phyloP scores from a whole-genome alignment of 805 yeast species.

The Candida hungchunana region DNA sequence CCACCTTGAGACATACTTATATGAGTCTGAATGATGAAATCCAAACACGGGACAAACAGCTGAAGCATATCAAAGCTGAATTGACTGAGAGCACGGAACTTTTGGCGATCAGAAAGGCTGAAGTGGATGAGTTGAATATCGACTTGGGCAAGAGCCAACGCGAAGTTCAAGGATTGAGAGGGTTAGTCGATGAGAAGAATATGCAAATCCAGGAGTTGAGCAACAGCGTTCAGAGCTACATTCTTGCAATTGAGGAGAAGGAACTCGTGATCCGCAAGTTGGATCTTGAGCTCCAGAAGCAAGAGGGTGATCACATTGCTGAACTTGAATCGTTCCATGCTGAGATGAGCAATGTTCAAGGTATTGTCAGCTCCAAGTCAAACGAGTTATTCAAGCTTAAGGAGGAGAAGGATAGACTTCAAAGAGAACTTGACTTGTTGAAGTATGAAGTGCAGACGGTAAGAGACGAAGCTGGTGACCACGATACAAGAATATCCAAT shows the following conservation, averaged over 20 bases:
- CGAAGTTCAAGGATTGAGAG: conserved; percentile 5
- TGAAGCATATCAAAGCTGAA: background rate
- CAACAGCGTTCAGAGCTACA: conserved; percentile 10
- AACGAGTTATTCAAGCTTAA: conserved; percentile 26
- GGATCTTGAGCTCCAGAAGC: conserved; percentile 29
- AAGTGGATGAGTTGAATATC: conserved; percentile 24
- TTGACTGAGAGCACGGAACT: conserved; percentile 18
- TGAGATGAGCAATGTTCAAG: conserved; percentile 32
- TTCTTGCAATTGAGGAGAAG: conserved; percentile 18
- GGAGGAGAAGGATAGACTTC: conserved; percentile 24
- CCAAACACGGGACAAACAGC: background rate
- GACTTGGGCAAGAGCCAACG: conserved; percentile 13
- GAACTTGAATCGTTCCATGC: conserved; percentile 34
- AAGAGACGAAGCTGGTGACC: conserved; percentile 23
- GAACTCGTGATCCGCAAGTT: conserved; percentile 24
- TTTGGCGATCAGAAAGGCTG: conserved; percentile 25
- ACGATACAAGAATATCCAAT: conserved; percentile 23
- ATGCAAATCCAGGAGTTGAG: conserved; percentile 10
- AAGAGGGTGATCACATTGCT: conserved; percentile 33
- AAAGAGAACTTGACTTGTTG: conserved; percentile 23
- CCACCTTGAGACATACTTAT: conserved; percentile 8
- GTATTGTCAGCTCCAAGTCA: conserved; percentile 27
- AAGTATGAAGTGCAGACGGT: conserved; percentile 24
- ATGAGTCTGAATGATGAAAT: background rate
- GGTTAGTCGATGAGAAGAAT: conserved; percentile 9